Base-by-base conservation (phyloP, 2,329 filamentous ascomycete genomes). In the Coniochaeta pulveracea region DNA sequence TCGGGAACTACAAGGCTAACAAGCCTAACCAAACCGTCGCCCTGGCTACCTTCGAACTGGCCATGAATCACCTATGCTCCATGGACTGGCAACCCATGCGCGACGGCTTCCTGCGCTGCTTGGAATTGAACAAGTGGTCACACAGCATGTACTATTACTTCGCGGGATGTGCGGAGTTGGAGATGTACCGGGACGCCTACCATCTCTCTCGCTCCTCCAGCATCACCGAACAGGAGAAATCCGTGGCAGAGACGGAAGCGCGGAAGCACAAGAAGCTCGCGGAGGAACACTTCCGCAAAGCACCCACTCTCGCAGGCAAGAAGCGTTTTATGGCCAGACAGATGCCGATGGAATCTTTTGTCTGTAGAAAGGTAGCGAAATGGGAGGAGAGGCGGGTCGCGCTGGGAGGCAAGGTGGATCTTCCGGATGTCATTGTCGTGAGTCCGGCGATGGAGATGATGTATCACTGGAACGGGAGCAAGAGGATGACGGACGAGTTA, bases 101-200 rank as follows among this genome's bases (percentile, higher is more conserved):
- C 3, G 68, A 80, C 36, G 69, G 75, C 1, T 96, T 95, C 55
- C 55, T 88, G 25, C 52, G 71, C 42, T 88, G 83, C 43, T 63
- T 84, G 9, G 77, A 83, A 35, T 67, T 91, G 35, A 95, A 94
- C 56, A 84, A 84, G 45, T 96, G 91, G 91, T 88, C 80, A 36
- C 85, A 86, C 34, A 76, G 80, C 0, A 55, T 96, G 34, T 96
- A 98, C 59, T 85, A 85, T 51, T 96, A 88, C 57, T 81, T 93
- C 42, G 81, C 83, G 2, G 91, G 79, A 6, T 69, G 72, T 10
- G 79, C 81, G 1, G 78, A 93, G 43, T 58, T 96, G 1, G 85
- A 91, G 47, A 64, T 85, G 5, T 96, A 95, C 56, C 76, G 91
- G 8, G 63, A 76, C 34, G 64, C 64, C 2, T 52, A 65, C 27